Conservation (phyloP, 78 protist species). For the Planoprotostelium fungivorum region DNA sequence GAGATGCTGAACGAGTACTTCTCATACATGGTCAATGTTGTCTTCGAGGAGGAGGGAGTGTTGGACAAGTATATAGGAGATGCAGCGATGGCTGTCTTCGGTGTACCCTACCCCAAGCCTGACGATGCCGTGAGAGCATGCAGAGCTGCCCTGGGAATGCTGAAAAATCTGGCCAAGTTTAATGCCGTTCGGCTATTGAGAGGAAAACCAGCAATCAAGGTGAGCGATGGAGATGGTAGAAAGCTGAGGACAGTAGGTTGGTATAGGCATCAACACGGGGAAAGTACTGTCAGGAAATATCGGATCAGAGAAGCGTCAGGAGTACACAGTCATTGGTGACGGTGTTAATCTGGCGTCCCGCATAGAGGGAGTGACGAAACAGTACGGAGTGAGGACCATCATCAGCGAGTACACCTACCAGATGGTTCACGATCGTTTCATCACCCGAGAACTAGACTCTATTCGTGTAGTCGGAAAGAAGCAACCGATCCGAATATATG, state of each 20-base stretch:
- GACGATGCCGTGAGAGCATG: slow-evolving; percentile 34
- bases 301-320: slow-evolving; percentile 64
- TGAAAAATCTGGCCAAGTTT: slow-evolving; percentile 16
- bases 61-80: slow-evolving; percentile 65
- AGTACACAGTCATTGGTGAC: slow-evolving; percentile 60
- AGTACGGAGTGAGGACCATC: slow-evolving; percentile 33
- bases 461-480: slow-evolving; percentile 36
- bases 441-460: slow-evolving; percentile 28
- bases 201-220: not conserved
- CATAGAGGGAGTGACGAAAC: slow-evolving; percentile 53
- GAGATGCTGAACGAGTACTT: slow-evolving; percentile 33
- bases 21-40: slow-evolving; percentile 44
- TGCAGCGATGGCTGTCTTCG: slow-evolving; percentile 26
- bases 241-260: slow-evolving; percentile 25
- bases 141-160: slow-evolving; percentile 54
- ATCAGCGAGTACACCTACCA: slow-evolving; percentile 51
- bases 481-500: not conserved
- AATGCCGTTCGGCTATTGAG: not conserved
- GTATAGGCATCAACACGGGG: slow-evolving; percentile 67
- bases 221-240: slow-evolving; percentile 33
- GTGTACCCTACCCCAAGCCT: slow-evolving; percentile 40
- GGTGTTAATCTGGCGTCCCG: slow-evolving; percentile 59
- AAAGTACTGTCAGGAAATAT: slow-evolving; percentile 50
- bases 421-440: slow-evolving; percentile 27
- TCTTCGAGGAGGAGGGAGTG: slow-evolving; percentile 48